Conservation (phyloP, 2,329 filamentous ascomycete species). For the Fusarium sambucinum region DNA sequence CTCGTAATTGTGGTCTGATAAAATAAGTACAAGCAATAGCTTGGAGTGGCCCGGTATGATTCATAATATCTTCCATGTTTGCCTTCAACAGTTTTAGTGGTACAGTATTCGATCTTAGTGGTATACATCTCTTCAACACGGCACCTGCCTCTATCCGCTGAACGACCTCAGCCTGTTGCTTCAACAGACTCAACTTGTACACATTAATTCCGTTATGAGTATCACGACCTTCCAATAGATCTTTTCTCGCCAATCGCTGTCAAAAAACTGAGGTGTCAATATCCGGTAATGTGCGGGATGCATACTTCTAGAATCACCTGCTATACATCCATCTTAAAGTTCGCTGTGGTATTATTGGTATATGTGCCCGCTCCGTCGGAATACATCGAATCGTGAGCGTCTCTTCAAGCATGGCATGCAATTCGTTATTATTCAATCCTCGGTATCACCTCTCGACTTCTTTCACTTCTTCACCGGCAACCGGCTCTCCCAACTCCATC, state of each 20-base stretch:
- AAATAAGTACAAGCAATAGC: not conserved
- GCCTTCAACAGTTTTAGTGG: not conserved
- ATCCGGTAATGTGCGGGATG: constrained; percentile 1
- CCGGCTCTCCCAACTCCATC: constrained; percentile 35
- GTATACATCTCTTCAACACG: not conserved
- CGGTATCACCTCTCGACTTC: constrained; percentile 48
- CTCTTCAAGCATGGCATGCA: constrained; percentile 46
- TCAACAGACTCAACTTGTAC: not conserved
- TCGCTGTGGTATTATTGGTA: constrained; percentile 46
- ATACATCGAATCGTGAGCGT: constrained; percentile 47
- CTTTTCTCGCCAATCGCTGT: not conserved
- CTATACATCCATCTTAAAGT: constrained; percentile 15
- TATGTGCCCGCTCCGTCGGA: constrained; percentile 40
- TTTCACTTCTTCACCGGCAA: constrained; percentile 31
- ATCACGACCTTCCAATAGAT: not conserved
- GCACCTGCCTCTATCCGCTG: not conserved
- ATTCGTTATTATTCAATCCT: constrained; percentile 36
- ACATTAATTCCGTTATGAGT: constrained; percentile 1
- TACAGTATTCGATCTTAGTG: not conserved
- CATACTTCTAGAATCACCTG: constrained; percentile 13
- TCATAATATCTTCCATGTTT: not conserved
- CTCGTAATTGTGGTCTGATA: not conserved
- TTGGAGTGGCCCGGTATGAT: not conserved
- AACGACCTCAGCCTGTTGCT: not conserved
- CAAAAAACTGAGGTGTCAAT: not conserved